Evolutionary conservation across 2,329 filamentous ascomycete species (phyloP).

Genomic region (Tolypocladium album): DNA sequence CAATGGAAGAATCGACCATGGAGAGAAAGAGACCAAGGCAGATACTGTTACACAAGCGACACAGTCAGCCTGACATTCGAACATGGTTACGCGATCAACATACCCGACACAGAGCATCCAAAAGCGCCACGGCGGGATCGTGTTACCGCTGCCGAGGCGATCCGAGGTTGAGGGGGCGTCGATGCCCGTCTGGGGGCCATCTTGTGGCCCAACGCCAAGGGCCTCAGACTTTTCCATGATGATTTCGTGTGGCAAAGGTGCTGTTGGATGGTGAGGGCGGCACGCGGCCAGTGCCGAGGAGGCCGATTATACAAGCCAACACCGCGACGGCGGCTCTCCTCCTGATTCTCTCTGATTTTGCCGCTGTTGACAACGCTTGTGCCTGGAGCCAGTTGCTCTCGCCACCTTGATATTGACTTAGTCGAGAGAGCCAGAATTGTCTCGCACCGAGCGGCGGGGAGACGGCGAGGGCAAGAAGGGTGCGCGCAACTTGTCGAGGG

Average conservation of each 20-base stretch:
- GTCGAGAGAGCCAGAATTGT: background rate
- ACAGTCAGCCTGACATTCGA: background rate
- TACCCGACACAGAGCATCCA: constrained; percentile 23
- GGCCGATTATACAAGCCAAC: background rate
- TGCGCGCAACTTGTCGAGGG: background rate
- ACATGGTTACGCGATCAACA: background rate
- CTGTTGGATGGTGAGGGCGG: background rate
- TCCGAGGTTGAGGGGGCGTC: background rate
- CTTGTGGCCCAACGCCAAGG: background rate
- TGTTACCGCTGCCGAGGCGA: background rate
- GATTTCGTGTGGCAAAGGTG: background rate
- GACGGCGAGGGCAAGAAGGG: background rate
- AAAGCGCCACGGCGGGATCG: constrained; percentile 19
- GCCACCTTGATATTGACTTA: background rate
- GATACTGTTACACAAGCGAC: constrained; percentile 21
- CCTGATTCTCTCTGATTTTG: background rate
- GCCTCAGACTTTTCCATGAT: background rate
- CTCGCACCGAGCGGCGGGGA: background rate
- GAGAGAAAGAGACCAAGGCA: constrained; percentile 45
- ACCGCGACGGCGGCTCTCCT: background rate
- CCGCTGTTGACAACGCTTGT: background rate
- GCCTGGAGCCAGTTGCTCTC: background rate
- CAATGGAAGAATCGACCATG: constrained; percentile 48
- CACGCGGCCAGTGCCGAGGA: background rate
- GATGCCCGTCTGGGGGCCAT: too few species aligned